Evolutionary conservation across 2,329 filamentous ascomycete genomes (phyloP), one percentile per base, ranked within the genome.

Genomic region (Sclerotinia borealis): DNA sequence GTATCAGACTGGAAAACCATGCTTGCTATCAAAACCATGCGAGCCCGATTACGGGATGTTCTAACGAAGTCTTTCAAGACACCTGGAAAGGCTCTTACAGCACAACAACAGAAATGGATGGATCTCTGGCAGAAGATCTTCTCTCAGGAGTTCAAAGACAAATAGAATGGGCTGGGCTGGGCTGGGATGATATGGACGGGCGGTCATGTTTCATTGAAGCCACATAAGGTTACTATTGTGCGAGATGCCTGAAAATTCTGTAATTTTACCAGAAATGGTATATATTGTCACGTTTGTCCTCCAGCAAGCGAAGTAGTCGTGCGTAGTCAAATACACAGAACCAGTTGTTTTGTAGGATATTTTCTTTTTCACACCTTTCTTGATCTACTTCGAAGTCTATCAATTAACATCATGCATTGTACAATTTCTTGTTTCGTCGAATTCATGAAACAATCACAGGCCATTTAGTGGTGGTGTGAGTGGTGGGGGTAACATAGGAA

Each of bases 1-100:
- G 83, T 96, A 0, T 83, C 87, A 5, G 90, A 96, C 73, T 98
- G 93, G 93, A 96, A 93, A 77, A 88, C 88, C 0, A 88, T 95
- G 82, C 84, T 96, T 41, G 92, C 89, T n/a, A 79, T 99, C 72
- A 97, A 97, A 77, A 85, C 87, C 7, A 79, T 98, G 60, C 85
- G 92, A 25, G 79, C 81, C 2, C 83, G 89, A 31, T 79, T 96
- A 22, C 86, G 88, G 68, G 92, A 96, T 68, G 84, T 96, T 47
- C 79, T 96, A 52, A 85, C 85, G 0, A 81, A 83, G 36, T 83
- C 85, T 27, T 92, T 96, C 78, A 89, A 85, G 75, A 83, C 79
- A 68, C 86, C 86, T 0, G 85, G 85, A 13, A 86, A 84, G 68
- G 72, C 85, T 34, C 81, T 81, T 9, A 86, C 88, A 0, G 79